Base-by-base conservation (phyloP, 345 rosid genomes). In the Alliaria petiolata region DNA sequence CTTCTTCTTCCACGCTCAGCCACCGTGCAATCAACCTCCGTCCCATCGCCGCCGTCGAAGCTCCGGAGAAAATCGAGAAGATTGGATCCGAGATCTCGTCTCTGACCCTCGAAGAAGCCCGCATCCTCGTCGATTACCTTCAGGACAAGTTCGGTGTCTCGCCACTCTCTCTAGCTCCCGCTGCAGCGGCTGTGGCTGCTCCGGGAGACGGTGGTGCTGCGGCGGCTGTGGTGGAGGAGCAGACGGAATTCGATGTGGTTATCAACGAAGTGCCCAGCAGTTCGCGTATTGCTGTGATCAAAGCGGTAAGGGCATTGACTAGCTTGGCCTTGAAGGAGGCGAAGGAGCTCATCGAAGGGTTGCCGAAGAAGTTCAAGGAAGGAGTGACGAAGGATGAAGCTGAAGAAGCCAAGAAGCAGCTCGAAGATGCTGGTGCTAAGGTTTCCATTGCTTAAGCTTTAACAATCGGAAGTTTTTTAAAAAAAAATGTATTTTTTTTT, bases 321-420 rank as follows among this genome's bases (percentile, higher is more conserved):
- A 88, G 62, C 79, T 76, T 91, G 85, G 91, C 89, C 0, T 76
- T 91, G 70, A 91, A 88, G 77, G 97, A 91, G 70, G 95, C 95
- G 0, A 88, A 91, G 68, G 97, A 88, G 4, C 70, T 88, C 52
- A 85, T 91, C 26, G 97, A 91, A 69, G 92, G 92, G 3, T 74
- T 91, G 74, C 97, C 97, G 1, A 88, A 91, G 91, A 91, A 88
- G 76, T 84, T 91, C n/a, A 91, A 84, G 75, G 97, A 82, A 33
- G 88, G 89, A 0, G 77, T 81, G 10, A 81, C 95, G 0, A 87
- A 84, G 61, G 97, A 91, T 1, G 97, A 89, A 58, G 93, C 97
- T 0, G 97, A 91, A 51, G 85, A 83, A 3, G 90, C 89, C 4
- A 91, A 85, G 89, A 89, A 83, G 76, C 85, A 80, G 80, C 91